Evolutionary conservation across 176 grass and related monocot genomes (phyloP).

Genomic region (Musa beccarii): DNA sequence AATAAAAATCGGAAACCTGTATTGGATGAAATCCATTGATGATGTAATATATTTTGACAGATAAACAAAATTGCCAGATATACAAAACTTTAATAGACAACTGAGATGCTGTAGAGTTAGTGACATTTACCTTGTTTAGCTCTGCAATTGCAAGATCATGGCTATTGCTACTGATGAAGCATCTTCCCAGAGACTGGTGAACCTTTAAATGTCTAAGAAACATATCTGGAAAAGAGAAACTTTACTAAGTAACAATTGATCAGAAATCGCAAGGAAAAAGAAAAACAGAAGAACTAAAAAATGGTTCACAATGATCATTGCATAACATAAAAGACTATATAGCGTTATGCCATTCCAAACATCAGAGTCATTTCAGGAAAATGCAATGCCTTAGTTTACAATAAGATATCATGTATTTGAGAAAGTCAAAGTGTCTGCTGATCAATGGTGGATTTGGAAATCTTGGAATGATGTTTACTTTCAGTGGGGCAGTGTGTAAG

Average conservation of each 20-base stretch:
- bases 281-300: background rate
- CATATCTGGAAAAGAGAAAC: background rate
- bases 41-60: background rate
- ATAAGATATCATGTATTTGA: too few species aligned
- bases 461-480: too few species aligned
- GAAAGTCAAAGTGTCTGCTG: too few species aligned
- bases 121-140: slow-evolving; percentile 47
- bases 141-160: slow-evolving; percentile 34
- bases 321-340: too few species aligned
- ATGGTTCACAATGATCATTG: too few species aligned
- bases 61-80: background rate
- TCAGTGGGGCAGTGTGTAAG: too few species aligned
- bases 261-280: background rate
- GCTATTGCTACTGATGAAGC: slow-evolving; percentile 30
- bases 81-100: background rate
- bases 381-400: too few species aligned
- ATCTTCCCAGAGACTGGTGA: slow-evolving; percentile 26
- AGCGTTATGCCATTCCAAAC: too few species aligned
- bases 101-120: background rate
- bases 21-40: too few species aligned
- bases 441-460: too few species aligned
- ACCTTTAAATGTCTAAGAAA: slow-evolving; percentile 28
- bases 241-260: background rate
- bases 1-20: background rate
- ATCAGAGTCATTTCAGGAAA: too few species aligned